Evolutionary conservation across 768 basidiomycete species (phyloP).

Genomic region (Collybia sordida): DNA sequence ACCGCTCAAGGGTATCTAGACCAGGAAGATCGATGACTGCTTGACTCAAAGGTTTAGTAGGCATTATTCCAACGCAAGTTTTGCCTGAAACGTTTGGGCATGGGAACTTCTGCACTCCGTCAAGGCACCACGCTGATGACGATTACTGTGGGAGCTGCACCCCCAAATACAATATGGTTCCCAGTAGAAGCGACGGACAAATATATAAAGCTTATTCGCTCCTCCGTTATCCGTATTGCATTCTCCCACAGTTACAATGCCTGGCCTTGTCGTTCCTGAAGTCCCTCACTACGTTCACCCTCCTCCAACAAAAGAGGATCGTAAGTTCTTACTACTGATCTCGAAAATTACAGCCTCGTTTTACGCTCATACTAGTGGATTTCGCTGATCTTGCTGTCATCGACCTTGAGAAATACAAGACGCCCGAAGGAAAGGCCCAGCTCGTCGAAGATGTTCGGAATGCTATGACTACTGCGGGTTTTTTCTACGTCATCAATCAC

Average conservation of each 20-base stretch:
- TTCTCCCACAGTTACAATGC: constrained; percentile 18
- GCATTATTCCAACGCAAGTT: too few species aligned
- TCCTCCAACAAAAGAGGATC: constrained; percentile 13
- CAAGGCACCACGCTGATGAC: too few species aligned
- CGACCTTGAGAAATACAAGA: constrained; percentile 43
- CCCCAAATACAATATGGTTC: too few species aligned
- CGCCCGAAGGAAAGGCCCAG: constrained; percentile 32
- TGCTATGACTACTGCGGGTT: constrained; percentile 42
- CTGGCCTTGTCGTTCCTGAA: constrained; percentile 28
- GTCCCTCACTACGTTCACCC: constrained; percentile 33
- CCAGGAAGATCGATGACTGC: too few species aligned
- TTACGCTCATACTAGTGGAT: constrained; percentile 21
- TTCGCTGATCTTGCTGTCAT: constrained; percentile 54
- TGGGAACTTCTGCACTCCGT: too few species aligned
- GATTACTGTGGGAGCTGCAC: too few species aligned
- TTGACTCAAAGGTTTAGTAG: too few species aligned
- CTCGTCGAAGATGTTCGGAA: constrained; percentile 42
- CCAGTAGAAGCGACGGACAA: too few species aligned
- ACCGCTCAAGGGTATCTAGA: too few species aligned
- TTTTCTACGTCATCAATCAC: constrained; percentile 52
- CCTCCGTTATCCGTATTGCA: too few species aligned
- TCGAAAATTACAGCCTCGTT: background rate
- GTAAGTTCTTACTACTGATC: background rate
- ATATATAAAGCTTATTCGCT: too few species aligned
- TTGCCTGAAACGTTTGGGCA: too few species aligned